Evolutionary conservation across 371 early-diverging fungal genomes (phyloP).

Genomic region (Phascolomyces articulosus): DNA sequence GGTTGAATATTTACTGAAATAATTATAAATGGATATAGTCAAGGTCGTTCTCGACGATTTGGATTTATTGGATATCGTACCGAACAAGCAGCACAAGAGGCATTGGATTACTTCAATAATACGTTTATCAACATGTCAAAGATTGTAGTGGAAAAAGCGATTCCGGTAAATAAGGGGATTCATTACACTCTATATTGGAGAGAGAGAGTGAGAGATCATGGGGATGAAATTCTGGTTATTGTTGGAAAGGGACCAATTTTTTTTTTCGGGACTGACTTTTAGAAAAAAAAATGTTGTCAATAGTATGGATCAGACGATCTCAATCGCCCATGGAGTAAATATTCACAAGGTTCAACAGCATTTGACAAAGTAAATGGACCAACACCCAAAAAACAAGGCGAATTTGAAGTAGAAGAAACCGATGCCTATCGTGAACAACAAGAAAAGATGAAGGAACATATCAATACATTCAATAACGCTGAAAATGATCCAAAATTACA

Average conservation of each 20-base stretch:
- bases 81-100: constrained; percentile 83
- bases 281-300: background rate
- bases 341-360: constrained; percentile 81
- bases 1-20: background rate
- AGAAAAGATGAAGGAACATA: constrained; percentile 39
- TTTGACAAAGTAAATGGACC: constrained; percentile 38
- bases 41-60: constrained; percentile 85
- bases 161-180: constrained; percentile 70
- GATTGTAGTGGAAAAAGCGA: constrained; percentile 87
- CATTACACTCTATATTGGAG: too few species aligned
- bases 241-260: too few species aligned
- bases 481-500: constrained; percentile 77
- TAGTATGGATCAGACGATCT: constrained; percentile 75
- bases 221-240: too few species aligned
- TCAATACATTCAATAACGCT: constrained; percentile 63
- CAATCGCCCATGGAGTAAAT: constrained; percentile 90
- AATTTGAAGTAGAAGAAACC: constrained; percentile 47
- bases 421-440: constrained; percentile 42
- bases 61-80: constrained; percentile 92
- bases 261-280: too few species aligned
- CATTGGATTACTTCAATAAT: constrained; percentile 84
- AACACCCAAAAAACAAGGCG: constrained; percentile 31
- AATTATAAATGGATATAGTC: constrained; percentile 31
- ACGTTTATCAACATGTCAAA: constrained; percentile 91
- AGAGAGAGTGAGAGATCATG: too few species aligned